Conservation (phyloP, 2,329 filamentous ascomycete species). For the Claviceps cyperi region DNA sequence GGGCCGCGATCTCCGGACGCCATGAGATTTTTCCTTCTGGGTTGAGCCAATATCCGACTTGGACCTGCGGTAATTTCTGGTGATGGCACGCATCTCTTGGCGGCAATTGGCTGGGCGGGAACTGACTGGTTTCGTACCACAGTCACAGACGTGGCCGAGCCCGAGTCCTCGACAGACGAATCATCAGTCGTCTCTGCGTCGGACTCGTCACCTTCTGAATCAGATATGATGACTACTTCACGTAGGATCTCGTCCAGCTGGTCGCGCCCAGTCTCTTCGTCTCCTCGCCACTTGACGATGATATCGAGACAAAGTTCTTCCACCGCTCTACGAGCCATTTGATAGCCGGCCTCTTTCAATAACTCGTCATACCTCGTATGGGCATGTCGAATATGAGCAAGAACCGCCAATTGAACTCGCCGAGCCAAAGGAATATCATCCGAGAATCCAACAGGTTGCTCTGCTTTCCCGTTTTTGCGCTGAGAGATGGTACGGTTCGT, state of each 20-base stretch:
- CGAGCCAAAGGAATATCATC: slow-evolving; percentile 41
- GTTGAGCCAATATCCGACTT: neutral
- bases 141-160: slow-evolving; percentile 7
- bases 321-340: slow-evolving; percentile 45
- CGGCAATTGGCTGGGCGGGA: neutral
- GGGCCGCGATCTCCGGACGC: slow-evolving; percentile 9
- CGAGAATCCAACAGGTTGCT: slow-evolving; percentile 43
- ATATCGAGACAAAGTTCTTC: slow-evolving; percentile 47
- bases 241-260: slow-evolving; percentile 52
- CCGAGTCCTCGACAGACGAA: slow-evolving; percentile 17
- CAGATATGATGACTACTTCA: slow-evolving; percentile 53
- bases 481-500: slow-evolving; percentile 14
- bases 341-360: slow-evolving; percentile 41
- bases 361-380: slow-evolving; percentile 52
- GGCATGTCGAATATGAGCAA: slow-evolving; percentile 53
- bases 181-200: slow-evolving; percentile 21
- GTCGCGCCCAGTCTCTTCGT: slow-evolving; percentile 53
- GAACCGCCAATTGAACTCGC: slow-evolving; percentile 48
- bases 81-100: slow-evolving; percentile 1
- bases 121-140: slow-evolving; percentile 8
- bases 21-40: slow-evolving; percentile 9
- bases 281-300: slow-evolving; percentile 58
- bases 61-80: slow-evolving; percentile 1
- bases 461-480: slow-evolving; percentile 36
- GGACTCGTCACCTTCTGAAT: slow-evolving; percentile 34